Evolutionary conservation across 495 filamentous ascomycete genomes (phyloP).

Genomic region (Chaetomidium leptoderma): DNA sequence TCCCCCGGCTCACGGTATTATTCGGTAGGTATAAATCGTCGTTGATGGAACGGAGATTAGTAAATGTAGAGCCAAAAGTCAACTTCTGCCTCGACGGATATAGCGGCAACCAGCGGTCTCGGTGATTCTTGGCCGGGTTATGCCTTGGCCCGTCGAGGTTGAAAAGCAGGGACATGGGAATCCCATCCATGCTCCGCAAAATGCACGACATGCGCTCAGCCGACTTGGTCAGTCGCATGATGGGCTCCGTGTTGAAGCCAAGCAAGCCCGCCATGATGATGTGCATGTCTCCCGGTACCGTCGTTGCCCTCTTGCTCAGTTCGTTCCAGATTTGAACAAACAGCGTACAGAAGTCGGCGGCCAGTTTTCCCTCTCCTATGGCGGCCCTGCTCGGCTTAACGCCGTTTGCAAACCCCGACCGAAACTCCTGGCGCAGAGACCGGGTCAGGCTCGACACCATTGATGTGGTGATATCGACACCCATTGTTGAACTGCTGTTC

Average conservation of each 20-base stretch:
- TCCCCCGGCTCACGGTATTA: constrained; percentile 21
- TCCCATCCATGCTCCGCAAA: constrained; percentile 21
- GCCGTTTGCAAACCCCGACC: constrained; percentile 18
- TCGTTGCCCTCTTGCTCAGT: constrained; percentile 22
- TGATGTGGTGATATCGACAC: constrained; percentile 3
- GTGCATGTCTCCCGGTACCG: constrained; percentile 21
- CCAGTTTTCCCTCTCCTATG: constrained; percentile 3
- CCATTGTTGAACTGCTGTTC: constrained; percentile 4
- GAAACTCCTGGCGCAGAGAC: constrained; percentile 17
- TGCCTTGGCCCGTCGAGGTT: constrained; percentile 19
- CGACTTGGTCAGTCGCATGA: constrained; percentile 19
- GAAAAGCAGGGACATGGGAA: constrained; percentile 25
- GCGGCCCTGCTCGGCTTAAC: constrained; percentile 11
- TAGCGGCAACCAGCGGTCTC: constrained; percentile 24
- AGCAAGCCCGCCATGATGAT: constrained; percentile 24
- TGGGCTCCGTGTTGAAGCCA: constrained; percentile 20
- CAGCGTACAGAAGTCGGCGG: constrained; percentile 22
- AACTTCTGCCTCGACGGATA: constrained; percentile 21
- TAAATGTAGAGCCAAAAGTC: constrained; percentile 14
- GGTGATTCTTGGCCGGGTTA: constrained; percentile 14
- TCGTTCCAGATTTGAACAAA: constrained; percentile 27
- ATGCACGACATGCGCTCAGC: constrained; percentile 24
- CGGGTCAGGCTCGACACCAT: constrained; percentile 16
- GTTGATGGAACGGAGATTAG: constrained; percentile 17
- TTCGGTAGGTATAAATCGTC: constrained; percentile 24